Evolutionary conservation across 164 flowering plant species (phyloP).

Genomic region (Vitis cinerea): DNA sequence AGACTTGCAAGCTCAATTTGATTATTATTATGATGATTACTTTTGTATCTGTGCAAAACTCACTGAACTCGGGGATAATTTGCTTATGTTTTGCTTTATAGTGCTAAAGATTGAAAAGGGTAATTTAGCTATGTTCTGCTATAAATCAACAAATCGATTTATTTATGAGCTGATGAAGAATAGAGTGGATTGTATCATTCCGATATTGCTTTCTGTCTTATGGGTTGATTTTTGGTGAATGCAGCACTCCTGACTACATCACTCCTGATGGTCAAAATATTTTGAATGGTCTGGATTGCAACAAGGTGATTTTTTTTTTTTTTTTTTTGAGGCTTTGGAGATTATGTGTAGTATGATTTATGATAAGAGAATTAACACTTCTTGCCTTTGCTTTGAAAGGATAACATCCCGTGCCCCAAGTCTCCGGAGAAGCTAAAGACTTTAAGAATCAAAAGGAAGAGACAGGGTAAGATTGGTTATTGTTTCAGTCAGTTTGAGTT

Average conservation of each 20-base stretch:
- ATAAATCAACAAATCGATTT: too few relatives aligned
- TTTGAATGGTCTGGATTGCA: constrained; percentile 37
- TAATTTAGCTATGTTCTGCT: too few relatives aligned
- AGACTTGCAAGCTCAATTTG: background rate
- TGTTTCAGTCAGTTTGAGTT: too few relatives aligned
- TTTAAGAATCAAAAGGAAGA: constrained; percentile 33
- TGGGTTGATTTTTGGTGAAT: background rate
- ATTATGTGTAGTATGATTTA: background rate
- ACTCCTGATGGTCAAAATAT: constrained; percentile 74
- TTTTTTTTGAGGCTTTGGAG: background rate
- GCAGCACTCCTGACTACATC: constrained; percentile 95
- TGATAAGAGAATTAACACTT: background rate
- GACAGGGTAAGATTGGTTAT: constrained; percentile 44
- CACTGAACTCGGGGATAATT: too few relatives aligned
- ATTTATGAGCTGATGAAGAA: too few relatives aligned
- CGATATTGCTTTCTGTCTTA: background rate
- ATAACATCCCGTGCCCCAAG: constrained; percentile 66
- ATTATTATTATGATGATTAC: background rate
- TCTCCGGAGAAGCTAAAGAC: constrained; percentile 68
- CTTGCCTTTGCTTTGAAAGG: constrained; percentile 34
- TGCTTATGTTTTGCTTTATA: too few relatives aligned
- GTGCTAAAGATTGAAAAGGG: too few relatives aligned
- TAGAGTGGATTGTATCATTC: too few relatives aligned
- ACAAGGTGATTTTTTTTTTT: constrained; percentile 43
- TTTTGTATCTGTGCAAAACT: too few relatives aligned